A percentile compares a stretch with the other conserved stretches of the same genome.
phyloP scores from a whole-genome alignment of 768 basidiomycete genomes.

The Dioszegia hungarica region DNA sequence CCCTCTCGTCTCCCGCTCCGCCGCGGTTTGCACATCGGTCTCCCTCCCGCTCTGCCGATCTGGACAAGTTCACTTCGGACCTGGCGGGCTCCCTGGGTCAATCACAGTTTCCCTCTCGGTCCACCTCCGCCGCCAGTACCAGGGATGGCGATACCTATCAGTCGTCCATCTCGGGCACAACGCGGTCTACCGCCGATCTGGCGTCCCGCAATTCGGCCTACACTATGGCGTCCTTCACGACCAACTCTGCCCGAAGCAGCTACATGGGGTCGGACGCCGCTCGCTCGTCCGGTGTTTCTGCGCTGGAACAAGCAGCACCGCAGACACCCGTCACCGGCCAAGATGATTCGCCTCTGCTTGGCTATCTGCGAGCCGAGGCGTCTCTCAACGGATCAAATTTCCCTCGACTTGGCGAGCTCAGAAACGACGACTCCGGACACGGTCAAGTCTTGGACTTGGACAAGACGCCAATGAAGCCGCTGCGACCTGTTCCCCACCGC shows the following conservation, averaged over 20 bases:
- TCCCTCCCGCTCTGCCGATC: constrained; percentile 44
- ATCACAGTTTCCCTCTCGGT: not conserved
- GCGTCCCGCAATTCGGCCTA: constrained; percentile 11
- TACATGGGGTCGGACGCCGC: not conserved
- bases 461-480: constrained; percentile 2
- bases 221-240: constrained; percentile 15
- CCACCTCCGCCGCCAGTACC: constrained; percentile 2
- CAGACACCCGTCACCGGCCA: not conserved
- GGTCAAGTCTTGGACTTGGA: not conserved
- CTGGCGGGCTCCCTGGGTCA: not conserved
- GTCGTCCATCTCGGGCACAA: not conserved
- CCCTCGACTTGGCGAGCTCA: constrained; percentile 1
- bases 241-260: not conserved
- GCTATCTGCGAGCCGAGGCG: constrained; percentile 12
- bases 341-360: constrained; percentile 15
- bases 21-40: constrained; percentile 33
- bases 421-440: not conserved
- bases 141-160: not conserved
- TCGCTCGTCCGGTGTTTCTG: not conserved
- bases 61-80: constrained; percentile 40
- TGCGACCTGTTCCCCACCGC: constrained; percentile 7
- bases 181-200: not conserved
- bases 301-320: not conserved
- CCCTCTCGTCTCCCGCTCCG: constrained; percentile 39
- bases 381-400: constrained; percentile 1